phyloP scores from a whole-genome alignment of 225 moss, liverwort and hornwort species.

The Physcomitrellopsis africana region DNA sequence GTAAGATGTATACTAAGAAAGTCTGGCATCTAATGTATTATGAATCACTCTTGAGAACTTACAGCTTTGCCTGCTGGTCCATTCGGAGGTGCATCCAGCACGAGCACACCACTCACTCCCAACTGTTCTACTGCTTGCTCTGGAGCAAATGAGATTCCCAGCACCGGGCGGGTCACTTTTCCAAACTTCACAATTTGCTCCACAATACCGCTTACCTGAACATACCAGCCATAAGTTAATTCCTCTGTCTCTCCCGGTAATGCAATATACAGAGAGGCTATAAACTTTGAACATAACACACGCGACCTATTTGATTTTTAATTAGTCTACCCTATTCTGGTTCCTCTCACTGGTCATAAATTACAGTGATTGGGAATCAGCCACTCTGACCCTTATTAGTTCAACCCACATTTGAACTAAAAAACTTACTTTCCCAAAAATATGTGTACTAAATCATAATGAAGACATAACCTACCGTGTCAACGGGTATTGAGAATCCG shows the following conservation, averaged over 20 bases:
- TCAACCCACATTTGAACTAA: too few relatives aligned
- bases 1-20: too few relatives aligned
- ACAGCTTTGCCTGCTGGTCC: constrained; percentile 99
- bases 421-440: too few relatives aligned
- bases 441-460: too few relatives aligned
- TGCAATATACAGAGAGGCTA: not conserved
- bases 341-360: too few relatives aligned
- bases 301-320: not conserved
- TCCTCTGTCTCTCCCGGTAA: not conserved
- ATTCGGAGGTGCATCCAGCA: constrained; percentile 89
- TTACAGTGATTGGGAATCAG: too few relatives aligned
- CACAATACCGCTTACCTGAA: constrained; percentile 93
- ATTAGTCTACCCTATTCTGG: not conserved
- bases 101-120: constrained; percentile 93
- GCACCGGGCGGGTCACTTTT: constrained; percentile 92
- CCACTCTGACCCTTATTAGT: too few relatives aligned
- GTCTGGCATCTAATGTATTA: too few relatives aligned
- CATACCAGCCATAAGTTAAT: constrained; percentile 16
- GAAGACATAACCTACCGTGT: constrained; percentile 55
- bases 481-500: constrained; percentile 98
- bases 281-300: not conserved
- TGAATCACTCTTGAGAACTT: constrained; percentile 34
- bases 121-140: constrained; percentile 98
- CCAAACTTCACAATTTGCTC: constrained; percentile 96
- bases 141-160: constrained; percentile 95